Conservation (phyloP, 257 asterid species). For the Misopates orontium region DNA sequence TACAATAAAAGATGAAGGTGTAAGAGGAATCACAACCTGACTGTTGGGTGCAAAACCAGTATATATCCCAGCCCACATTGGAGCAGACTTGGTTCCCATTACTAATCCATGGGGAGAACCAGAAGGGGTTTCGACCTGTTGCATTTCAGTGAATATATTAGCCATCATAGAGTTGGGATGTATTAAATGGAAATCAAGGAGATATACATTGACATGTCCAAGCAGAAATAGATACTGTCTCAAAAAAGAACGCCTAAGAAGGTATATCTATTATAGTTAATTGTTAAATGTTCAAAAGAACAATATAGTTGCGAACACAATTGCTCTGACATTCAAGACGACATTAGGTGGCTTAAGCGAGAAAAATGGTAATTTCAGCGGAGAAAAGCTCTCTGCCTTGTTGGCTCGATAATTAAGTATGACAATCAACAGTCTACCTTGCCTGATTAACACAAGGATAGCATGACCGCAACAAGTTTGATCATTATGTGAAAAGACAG, state of each 20-base stretch:
- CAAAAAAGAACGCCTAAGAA: background rate
- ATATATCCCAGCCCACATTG: conserved; percentile 46
- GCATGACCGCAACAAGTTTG: background rate
- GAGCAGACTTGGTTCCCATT: conserved; percentile 47
- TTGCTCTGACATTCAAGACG: background rate
- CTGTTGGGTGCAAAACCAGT: conserved; percentile 52
- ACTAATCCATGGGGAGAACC: conserved; percentile 46
- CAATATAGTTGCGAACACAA: background rate
- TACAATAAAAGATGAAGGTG: background rate
- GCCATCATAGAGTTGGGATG: conserved; percentile 1
- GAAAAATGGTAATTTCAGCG: conserved; percentile 6
- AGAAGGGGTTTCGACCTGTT: conserved; percentile 47
- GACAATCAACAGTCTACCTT: background rate
- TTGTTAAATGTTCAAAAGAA: background rate
- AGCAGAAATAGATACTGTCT: background rate
- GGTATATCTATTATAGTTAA: background rate
- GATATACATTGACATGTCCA: background rate
- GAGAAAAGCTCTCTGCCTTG: background rate
- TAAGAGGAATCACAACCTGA: conserved; percentile 39
- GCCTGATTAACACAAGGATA: background rate
- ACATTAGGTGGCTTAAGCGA: background rate
- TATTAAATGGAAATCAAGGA: background rate
- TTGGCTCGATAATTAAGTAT: conserved; percentile 4
- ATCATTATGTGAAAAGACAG: conserved; percentile 17
- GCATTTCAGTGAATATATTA: conserved; percentile 19